These are phyloP conservation scores for Alnus rubra DNA, from an alignment of 306 rosid genomes.

Conservation along the genomic window DNA sequence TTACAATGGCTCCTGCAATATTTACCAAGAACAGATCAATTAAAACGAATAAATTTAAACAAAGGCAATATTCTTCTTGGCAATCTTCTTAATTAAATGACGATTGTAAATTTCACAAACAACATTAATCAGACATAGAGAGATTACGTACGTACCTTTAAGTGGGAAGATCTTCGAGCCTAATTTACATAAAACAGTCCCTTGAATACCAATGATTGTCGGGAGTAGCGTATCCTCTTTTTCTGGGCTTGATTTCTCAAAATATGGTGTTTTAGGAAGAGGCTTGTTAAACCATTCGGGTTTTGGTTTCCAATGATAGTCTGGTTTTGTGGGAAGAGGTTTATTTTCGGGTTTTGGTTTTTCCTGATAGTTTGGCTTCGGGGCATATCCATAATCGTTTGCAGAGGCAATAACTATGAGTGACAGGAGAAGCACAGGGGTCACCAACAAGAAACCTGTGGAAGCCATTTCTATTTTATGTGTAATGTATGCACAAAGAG, in stretches of 20 bases:
- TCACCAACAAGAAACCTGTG: not conserved
- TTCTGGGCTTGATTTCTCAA: not conserved
- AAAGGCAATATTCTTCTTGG: not conserved
- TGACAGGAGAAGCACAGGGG: slow-evolving; percentile 20
- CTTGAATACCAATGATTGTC: not conserved
- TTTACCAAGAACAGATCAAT: no score
- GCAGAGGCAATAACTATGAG: not conserved
- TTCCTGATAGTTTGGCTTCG: not conserved
- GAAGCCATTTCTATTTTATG: slow-evolving; percentile 13
- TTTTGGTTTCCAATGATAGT: not conserved
- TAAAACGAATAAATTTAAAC: no score
- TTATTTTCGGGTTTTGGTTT: not conserved
- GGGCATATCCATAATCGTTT: not conserved
- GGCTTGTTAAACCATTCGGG: not conserved
- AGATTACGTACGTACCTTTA: no score
- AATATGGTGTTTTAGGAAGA: not conserved
- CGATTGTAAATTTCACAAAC: no score
- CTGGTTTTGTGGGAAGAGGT: not conserved
- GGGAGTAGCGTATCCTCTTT: slow-evolving; percentile 10
- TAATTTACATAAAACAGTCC: slow-evolving; percentile 39
- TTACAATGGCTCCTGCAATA: no score
- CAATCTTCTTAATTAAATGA: no score
- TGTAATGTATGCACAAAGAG: not conserved
- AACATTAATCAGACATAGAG: no score
- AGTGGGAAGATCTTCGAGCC: no score